phyloP scores from a whole-genome alignment of 1,284 basidiomycete species.

The Apiotrichum gamsii region DNA sequence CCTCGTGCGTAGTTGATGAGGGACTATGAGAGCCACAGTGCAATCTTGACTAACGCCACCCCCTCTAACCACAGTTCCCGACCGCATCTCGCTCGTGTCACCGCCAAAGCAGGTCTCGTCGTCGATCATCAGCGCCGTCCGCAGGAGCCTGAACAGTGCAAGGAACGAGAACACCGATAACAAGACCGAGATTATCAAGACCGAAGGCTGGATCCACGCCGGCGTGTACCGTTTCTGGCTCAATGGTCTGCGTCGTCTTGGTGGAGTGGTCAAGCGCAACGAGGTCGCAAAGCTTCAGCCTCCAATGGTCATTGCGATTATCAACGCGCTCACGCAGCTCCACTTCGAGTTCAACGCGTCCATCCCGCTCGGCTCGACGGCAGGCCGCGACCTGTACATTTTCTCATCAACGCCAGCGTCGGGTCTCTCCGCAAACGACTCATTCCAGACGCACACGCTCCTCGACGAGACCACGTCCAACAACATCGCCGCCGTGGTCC shows the following conservation, averaged over 20 bases:
- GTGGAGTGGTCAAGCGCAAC: constrained; percentile 26
- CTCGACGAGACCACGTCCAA: neutral
- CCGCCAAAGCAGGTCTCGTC: constrained; percentile 28
- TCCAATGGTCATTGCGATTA: constrained; percentile 25
- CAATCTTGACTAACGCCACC: neutral
- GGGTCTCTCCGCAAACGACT: constrained; percentile 17
- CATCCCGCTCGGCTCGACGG: constrained; percentile 30
- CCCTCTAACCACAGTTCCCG: constrained; percentile 29
- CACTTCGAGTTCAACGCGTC: constrained; percentile 31
- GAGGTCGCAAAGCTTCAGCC: constrained; percentile 33
- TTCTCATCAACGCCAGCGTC: constrained; percentile 32
- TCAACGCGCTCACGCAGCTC: constrained; percentile 25
- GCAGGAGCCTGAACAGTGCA: constrained; percentile 31
- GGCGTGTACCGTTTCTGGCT: constrained; percentile 44
- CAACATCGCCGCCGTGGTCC: no score
- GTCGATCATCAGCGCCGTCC: constrained; percentile 31
- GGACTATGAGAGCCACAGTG: no score
- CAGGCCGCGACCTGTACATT: constrained; percentile 37
- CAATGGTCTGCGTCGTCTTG: constrained; percentile 27
- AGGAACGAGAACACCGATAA: no score
- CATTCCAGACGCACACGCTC: neutral
- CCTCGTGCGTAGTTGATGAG: constrained; percentile 24
- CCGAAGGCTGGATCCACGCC: constrained; percentile 41
- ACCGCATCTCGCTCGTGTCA: constrained; percentile 39
- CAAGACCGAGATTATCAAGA: constrained; percentile 25